phyloP scores from a whole-genome alignment of 1,284 basidiomycete genomes.

The Erythrobasidium hasegawianum region DNA sequence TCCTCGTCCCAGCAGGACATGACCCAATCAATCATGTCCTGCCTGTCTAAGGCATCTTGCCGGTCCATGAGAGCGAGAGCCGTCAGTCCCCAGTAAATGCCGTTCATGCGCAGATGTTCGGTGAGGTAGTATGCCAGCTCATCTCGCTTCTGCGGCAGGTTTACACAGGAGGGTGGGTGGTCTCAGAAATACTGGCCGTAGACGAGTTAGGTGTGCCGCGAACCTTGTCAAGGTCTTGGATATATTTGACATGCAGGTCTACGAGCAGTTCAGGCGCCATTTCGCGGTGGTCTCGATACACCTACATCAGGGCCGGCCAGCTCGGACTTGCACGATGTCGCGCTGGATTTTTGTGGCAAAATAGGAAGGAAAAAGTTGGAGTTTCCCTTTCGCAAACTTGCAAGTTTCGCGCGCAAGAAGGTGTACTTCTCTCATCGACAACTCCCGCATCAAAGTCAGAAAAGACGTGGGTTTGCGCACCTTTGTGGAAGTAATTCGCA shows the following conservation, averaged over 20 bases:
- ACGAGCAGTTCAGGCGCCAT: slow-evolving; percentile 46
- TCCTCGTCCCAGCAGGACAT: slow-evolving; percentile 90
- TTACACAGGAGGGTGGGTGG: background rate
- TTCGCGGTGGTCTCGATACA: background rate
- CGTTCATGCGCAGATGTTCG: slow-evolving; percentile 89
- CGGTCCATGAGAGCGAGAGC: slow-evolving; percentile 76
- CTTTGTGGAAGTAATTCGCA: background rate
- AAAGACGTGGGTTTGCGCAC: background rate
- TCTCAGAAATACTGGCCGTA: too few relatives aligned
- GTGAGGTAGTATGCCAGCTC: slow-evolving; percentile 91
- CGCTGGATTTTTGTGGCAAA: background rate
- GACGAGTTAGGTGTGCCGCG: slow-evolving; percentile 22
- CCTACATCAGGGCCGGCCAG: background rate
- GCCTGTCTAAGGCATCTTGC: slow-evolving; percentile 69
- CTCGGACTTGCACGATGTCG: background rate
- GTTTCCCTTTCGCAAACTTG: background rate
- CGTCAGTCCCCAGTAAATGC: slow-evolving; percentile 92
- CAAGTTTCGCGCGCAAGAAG: background rate
- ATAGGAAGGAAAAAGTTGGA: slow-evolving; percentile 3
- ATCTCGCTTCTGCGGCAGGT: slow-evolving; percentile 62
- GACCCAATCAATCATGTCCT: slow-evolving; percentile 84
- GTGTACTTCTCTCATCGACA: background rate
- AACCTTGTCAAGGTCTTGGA: slow-evolving; percentile 67
- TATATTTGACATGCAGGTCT: slow-evolving; percentile 65
- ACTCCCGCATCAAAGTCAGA: slow-evolving; percentile 6